Evolutionary conservation across 352 stramenopile species (phyloP), one percentile per base, ranked within the genome.

Genomic region (Globisporangium abappressorium): DNA sequence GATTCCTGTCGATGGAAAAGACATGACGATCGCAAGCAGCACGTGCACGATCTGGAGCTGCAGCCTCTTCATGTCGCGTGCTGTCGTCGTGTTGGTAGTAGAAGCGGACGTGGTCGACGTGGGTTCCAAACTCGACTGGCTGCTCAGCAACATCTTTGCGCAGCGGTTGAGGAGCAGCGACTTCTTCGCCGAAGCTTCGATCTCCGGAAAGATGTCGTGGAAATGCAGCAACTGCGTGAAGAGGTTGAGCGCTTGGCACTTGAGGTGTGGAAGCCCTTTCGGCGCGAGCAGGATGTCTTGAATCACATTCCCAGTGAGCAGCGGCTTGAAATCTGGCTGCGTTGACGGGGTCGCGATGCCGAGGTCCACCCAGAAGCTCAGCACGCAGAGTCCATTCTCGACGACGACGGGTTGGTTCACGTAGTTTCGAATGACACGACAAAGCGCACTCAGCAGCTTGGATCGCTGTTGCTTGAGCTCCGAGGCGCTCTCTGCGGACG

Each of bases 91-190:
- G 30, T 38, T 54, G 22, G 34, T 15, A 11, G 41, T 64, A 34
- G 34, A 33, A 24, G 57, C 54, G 2, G 24, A 57, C 33, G 20
- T 11, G 2, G 18, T 51, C 43, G 43, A 51, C 43, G 18, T 28
- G 18, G 43, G 43, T 51, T 51, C 43, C 43, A 51, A 51, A 22
- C 30, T 58, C 26, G 53, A 46, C 51, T 15, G 58, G 65, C n/a
- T 71, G 57, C 2, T 57, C 6, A 61, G 70, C 54, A 94, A 66
- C 70, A 94, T 83, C 54, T 88, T 84, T 3, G 81, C 81, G 64
- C 82, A 91, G 36, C 84, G 84, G 36, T 93, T 89, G 28, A 94
- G 90, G 12, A 94, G 69, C 34, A 92, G 69, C 18, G 80, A 84
- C 47, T 82, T 82, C 64, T 84, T 84, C 2, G 77, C 71, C 6